Conservation (phyloP, 2,329 filamentous ascomycete genomes). For the Penicillium sp. region DNA sequence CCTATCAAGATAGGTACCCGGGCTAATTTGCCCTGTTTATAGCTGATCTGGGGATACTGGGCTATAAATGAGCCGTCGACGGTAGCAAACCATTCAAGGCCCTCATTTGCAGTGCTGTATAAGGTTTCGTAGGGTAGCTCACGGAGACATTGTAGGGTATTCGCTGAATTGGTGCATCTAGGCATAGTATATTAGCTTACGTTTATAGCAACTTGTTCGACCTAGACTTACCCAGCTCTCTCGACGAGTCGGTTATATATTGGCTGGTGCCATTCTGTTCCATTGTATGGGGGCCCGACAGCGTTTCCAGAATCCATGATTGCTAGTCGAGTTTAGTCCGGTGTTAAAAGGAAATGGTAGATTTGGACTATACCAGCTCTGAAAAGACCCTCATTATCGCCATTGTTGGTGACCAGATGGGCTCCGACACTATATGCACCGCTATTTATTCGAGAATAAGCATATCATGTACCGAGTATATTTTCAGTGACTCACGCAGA, state of each 20-base stretch:
- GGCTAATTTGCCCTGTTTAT: slow-evolving; percentile 58
- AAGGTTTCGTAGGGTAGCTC: slow-evolving; percentile 25
- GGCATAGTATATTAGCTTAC: background rate
- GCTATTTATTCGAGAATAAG: slow-evolving; percentile 10
- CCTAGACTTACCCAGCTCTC: slow-evolving; percentile 20
- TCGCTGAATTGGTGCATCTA: slow-evolving; percentile 26
- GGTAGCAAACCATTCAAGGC: slow-evolving; percentile 39
- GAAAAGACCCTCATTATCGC: slow-evolving; percentile 32
- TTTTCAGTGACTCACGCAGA: slow-evolving; percentile 25
- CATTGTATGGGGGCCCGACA: slow-evolving; percentile 32
- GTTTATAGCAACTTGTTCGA: background rate
- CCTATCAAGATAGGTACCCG: slow-evolving; percentile 63
- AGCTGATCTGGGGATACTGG: slow-evolving; percentile 53
- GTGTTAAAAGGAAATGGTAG: background rate
- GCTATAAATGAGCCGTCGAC: slow-evolving; percentile 58
- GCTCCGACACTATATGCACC: slow-evolving; percentile 34
- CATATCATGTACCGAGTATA: background rate
- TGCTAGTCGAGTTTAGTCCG: slow-evolving; percentile 13
- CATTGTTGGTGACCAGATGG: slow-evolving; percentile 30
- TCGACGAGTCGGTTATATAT: slow-evolving; percentile 33
- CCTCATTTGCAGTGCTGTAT: slow-evolving; percentile 26
- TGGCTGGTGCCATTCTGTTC: slow-evolving; percentile 34
- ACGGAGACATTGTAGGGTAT: slow-evolving; percentile 32
- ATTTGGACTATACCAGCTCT: slow-evolving; percentile 24
- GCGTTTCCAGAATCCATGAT: slow-evolving; percentile 36